Conservation (phyloP, 345 rosid species). For the Trapa bicornis region DNA sequence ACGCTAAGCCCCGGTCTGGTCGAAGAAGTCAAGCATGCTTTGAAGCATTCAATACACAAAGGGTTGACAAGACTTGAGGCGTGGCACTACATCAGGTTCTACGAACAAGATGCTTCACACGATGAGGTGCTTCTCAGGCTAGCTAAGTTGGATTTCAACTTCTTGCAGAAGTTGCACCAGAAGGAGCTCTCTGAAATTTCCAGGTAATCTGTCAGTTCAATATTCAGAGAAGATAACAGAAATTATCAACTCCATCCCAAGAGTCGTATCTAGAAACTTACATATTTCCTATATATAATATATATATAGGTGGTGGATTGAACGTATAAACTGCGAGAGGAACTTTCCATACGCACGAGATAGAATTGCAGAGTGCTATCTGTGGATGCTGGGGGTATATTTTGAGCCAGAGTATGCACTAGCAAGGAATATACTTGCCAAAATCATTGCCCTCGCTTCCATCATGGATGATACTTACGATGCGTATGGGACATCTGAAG, state of each 20-base stretch:
- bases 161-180: slow-evolving; percentile 7
- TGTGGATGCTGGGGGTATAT: slow-evolving; percentile 14
- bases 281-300: background rate
- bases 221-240: too few species aligned
- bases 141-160: slow-evolving; percentile 18
- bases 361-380: slow-evolving; percentile 1
- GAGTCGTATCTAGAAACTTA: too few species aligned
- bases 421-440: too few species aligned
- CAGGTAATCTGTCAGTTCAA: too few species aligned
- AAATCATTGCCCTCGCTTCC: slow-evolving; percentile 1
- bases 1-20: too few species aligned
- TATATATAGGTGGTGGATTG: slow-evolving; percentile 10
- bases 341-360: background rate
- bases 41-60: slow-evolving; percentile 4
- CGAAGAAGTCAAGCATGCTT: slow-evolving; percentile 4
- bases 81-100: background rate
- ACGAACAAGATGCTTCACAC: background rate
- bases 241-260: too few species aligned
- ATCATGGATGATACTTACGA: slow-evolving; percentile 19
- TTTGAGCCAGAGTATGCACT: too few species aligned
- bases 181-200: slow-evolving; percentile 6
- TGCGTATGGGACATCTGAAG: slow-evolving; percentile 20
- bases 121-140: background rate
- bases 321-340: background rate
- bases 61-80: slow-evolving; percentile 12